These are phyloP conservation scores for Lodderomyces theae DNA, from an alignment of 1,139 yeast species.

Conservation along the genomic window DNA sequence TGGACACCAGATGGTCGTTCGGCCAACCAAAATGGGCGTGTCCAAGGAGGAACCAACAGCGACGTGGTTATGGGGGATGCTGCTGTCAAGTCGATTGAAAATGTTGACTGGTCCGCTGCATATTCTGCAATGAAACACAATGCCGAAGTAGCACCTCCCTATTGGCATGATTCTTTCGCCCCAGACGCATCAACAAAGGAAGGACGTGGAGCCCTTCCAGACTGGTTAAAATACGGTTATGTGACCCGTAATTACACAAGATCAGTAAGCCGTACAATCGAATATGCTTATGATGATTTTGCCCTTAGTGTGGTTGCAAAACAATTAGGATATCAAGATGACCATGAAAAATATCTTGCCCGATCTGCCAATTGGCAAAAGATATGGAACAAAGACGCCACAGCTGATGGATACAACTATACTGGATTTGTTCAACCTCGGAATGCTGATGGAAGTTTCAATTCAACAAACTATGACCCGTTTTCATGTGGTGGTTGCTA, in stretches of 20 bases:
- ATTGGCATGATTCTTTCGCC: conserved; percentile 24
- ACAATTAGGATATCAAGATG: conserved; percentile 24
- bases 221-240: conserved; percentile 30
- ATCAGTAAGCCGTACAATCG: conserved; percentile 36
- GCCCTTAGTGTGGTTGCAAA: conserved; percentile 34
- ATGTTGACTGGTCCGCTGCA: conserved; percentile 30
- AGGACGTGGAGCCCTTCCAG: conserved; percentile 33
- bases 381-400: conserved; percentile 33
- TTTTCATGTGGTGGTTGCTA: conserved; percentile 30
- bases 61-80: conserved; percentile 43
- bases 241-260: conserved; percentile 30
- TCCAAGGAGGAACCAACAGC: conserved; percentile 41
- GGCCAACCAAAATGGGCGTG: conserved; percentile 37
- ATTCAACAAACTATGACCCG: conserved; percentile 23
- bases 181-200: conserved; percentile 27
- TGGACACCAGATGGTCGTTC: conserved; percentile 40
- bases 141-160: conserved; percentile 34
- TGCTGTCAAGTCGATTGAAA: conserved; percentile 25
- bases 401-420: conserved; percentile 19
- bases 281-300: conserved; percentile 38
- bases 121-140: conserved; percentile 35
- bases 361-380: conserved; percentile 38
- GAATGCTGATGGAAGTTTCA: conserved; percentile 29
- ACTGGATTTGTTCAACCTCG: conserved; percentile 36
- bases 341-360: conserved; percentile 27